Conservation (phyloP, 1,284 basidiomycete genomes). For the Rhizopogon hawkerae region DNA sequence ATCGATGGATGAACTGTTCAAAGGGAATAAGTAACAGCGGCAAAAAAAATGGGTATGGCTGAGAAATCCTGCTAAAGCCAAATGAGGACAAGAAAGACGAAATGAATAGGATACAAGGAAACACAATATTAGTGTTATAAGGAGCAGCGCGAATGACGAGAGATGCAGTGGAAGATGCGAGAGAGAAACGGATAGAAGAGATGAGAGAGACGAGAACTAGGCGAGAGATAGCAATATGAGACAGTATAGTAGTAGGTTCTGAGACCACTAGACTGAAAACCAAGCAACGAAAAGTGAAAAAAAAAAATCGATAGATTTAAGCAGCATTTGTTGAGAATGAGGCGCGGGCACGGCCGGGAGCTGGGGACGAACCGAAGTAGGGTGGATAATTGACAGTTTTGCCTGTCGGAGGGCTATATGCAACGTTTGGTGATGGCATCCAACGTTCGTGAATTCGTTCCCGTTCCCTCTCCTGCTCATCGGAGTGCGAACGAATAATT, state of each 20-base stretch:
- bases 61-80: slow-evolving; percentile 27
- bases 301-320: slow-evolving; percentile 15
- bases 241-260: slow-evolving; percentile 26
- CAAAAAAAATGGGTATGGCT: slow-evolving; percentile 16
- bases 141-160: slow-evolving; percentile 14
- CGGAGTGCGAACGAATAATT: slow-evolving; percentile 41
- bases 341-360: slow-evolving; percentile 23
- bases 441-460: slow-evolving; percentile 42
- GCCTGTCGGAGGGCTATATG: slow-evolving; percentile 25
- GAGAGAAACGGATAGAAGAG: slow-evolving; percentile 9
- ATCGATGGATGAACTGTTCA: slow-evolving; percentile 19
- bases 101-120: slow-evolving; percentile 30
- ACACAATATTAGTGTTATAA: slow-evolving; percentile 21
- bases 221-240: slow-evolving; percentile 29
- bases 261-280: slow-evolving; percentile 17
- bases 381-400: slow-evolving; percentile 24
- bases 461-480: slow-evolving; percentile 36
- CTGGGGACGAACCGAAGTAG: slow-evolving; percentile 15
- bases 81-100: slow-evolving; percentile 16
- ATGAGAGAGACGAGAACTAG: slow-evolving; percentile 10
- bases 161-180: slow-evolving; percentile 12
- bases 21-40: slow-evolving; percentile 27
- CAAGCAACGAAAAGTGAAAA: slow-evolving; percentile 3
- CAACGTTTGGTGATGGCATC: slow-evolving; percentile 35
- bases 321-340: slow-evolving; percentile 28